Base-by-base conservation (phyloP, 306 rosid species). In the Cicer arietinum region DNA sequence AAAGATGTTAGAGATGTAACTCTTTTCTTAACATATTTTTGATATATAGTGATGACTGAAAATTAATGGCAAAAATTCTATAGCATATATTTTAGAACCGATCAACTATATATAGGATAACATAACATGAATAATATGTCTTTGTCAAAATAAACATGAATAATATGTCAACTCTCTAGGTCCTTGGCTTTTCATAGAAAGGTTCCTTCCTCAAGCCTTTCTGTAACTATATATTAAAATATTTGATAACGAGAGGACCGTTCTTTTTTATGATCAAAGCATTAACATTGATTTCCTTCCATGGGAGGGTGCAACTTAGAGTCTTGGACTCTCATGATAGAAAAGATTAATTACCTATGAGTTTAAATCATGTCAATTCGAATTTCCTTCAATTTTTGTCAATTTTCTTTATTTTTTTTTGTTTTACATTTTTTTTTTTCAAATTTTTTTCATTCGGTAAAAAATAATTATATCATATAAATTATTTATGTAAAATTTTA, bases 21-120 rank as follows among this genome's bases (percentile, higher is more conserved):
- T 56, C 57, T 37, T 66, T 79, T 45, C 52, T 45, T 62, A 39
- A 52, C 2, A 22, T 50, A 14, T 52, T 18, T 17, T 35, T 9
- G 10, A 59, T 50, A 16, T 25, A 25, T 30, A 5, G 67, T 58
- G 52, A 78, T 43, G 37, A 71, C 52, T 25, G n/a, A 12, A 51
- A 70, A 25, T 42, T 60, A 67, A 71, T 71, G 75, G 79, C 54
- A 80, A 77, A 84, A 76, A 76, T 76, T 76, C 74, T 67, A 9
- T 7, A 22, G 16, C 42, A 79, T 44, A 20, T 35, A 37, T 47
- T 67, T 61, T 14, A 73, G 30, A 71, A 72, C 37, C 35, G 35
- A 30, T 71, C 22, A 71, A 71, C 35, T 30, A 30, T 30, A 18
- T 46, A 64, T 63, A 71, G 71, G 77, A 50, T 43, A 48, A 74